Conservation (phyloP, 306 rosid genomes). For the Comarum palustre region DNA sequence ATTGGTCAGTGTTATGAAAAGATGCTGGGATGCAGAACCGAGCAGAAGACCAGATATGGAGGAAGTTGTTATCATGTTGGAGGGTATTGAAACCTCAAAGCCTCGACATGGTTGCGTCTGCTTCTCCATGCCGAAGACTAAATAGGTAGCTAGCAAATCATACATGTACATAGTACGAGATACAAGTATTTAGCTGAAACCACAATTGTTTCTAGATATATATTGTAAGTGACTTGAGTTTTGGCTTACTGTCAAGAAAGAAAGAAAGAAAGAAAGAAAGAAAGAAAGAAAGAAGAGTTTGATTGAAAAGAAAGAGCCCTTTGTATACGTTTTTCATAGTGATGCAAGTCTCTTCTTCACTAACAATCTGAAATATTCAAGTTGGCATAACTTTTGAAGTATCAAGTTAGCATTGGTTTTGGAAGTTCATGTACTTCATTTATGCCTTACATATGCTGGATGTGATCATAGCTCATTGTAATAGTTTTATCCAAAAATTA, state of each 20-base stretch:
- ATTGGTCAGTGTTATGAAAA: neutral
- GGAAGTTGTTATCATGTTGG: conserved; percentile 14
- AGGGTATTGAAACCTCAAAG: neutral
- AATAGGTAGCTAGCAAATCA: neutral
- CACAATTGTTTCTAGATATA: too few species aligned
- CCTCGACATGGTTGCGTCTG: neutral
- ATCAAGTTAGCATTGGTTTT: neutral
- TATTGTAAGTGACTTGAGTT: neutral
- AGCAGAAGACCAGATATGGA: conserved; percentile 20
- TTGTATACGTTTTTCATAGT: too few species aligned
- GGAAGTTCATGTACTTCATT: neutral
- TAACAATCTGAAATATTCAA: neutral
- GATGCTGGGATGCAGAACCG: conserved; percentile 26
- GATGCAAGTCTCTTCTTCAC: neutral
- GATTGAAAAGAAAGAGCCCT: neutral
- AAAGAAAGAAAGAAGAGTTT: too few species aligned
- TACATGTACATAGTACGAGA: neutral
- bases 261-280: too few species aligned
- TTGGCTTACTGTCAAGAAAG: neutral
- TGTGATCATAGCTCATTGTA: neutral
- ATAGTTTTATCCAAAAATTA: too few species aligned
- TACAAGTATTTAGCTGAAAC: neutral
- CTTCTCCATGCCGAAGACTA: neutral
- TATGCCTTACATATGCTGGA: neutral
- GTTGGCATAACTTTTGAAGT: neutral